A percentile compares a stretch with the other conserved stretches of the same genome.
Conservation (phyloP, 202 grass and related monocot genomes). For the Zoysia matrella region DNA sequence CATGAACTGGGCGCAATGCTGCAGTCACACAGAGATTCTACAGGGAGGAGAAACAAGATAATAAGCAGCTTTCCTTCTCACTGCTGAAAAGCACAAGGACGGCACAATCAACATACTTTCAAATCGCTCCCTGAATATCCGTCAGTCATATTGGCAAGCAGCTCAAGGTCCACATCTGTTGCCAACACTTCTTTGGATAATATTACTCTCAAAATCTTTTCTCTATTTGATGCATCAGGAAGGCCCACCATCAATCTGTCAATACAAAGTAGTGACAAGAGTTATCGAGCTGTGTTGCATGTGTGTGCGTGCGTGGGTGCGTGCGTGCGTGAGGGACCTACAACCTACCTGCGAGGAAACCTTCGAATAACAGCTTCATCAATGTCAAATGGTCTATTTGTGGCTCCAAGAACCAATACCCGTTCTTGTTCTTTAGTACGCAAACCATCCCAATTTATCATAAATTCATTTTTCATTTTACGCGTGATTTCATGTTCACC, state of each 20-base stretch:
- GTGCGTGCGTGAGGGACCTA: background rate
- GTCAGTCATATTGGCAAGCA: constrained; percentile 70
- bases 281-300: constrained; percentile 15
- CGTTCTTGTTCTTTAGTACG: constrained; percentile 74
- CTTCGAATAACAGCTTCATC: constrained; percentile 87
- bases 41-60: constrained; percentile 13
- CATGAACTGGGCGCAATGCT: constrained; percentile 52
- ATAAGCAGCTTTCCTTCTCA: constrained; percentile 4
- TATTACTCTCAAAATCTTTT: constrained; percentile 71
- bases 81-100: constrained; percentile 28
- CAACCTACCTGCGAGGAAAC: constrained; percentile 72
- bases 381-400: constrained; percentile 86
- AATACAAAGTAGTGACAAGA: constrained; percentile 36
- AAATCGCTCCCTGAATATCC: constrained; percentile 53
- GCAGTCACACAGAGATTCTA: constrained; percentile 75
- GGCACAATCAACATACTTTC: constrained; percentile 20
- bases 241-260: constrained; percentile 84
- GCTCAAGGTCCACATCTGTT: constrained; percentile 54
- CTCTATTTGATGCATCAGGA: constrained; percentile 75
- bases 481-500: constrained; percentile 59
- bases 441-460: constrained; percentile 70
- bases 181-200: constrained; percentile 67
- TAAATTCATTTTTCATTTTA: constrained; percentile 51
- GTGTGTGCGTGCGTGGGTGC: no score
- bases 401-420: constrained; percentile 80